Conservation (phyloP, 441 rosid species). For the Adansonia rubrostipa region DNA sequence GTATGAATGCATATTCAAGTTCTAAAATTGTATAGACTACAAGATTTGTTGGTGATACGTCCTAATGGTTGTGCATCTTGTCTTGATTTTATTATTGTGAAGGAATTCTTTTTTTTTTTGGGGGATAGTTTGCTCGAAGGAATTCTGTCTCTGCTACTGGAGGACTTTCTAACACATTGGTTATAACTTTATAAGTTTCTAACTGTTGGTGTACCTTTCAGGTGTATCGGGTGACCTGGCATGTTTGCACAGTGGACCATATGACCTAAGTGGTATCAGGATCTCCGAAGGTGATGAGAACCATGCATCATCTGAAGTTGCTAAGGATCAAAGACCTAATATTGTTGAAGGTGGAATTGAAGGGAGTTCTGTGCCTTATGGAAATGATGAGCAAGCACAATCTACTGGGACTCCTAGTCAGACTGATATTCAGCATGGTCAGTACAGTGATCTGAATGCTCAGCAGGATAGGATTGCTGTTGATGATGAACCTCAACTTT, state of each 20-base stretch:
- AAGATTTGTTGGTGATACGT: background rate
- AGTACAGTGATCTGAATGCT: slow-evolving; percentile 33
- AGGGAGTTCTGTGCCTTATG: slow-evolving; percentile 40
- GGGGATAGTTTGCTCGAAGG: background rate
- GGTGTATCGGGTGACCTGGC: slow-evolving; percentile 70
- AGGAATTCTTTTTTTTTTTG: too few species aligned
- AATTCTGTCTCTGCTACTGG: slow-evolving; percentile 13
- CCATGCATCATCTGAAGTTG: slow-evolving; percentile 47
- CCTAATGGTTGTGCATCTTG: slow-evolving; percentile 6
- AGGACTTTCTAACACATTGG: slow-evolving; percentile 6
- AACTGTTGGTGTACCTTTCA: slow-evolving; percentile 44
- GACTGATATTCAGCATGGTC: slow-evolving; percentile 41
- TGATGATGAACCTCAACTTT: slow-evolving; percentile 28
- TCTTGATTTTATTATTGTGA: too few species aligned
- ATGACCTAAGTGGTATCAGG: slow-evolving; percentile 67
- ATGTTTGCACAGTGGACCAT: slow-evolving; percentile 58
- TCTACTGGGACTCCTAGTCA: slow-evolving; percentile 42
- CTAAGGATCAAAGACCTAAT: slow-evolving; percentile 39
- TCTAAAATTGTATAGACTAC: background rate
- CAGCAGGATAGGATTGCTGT: slow-evolving; percentile 36
- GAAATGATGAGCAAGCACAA: slow-evolving; percentile 46
- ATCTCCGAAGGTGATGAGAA: slow-evolving; percentile 49
- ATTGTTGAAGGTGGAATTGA: slow-evolving; percentile 41
- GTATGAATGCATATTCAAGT: background rate
- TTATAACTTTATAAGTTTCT: background rate